Evolutionary conservation across 495 filamentous ascomycete genomes (phyloP).

Genomic region (Aspergillus coremiiformis): DNA sequence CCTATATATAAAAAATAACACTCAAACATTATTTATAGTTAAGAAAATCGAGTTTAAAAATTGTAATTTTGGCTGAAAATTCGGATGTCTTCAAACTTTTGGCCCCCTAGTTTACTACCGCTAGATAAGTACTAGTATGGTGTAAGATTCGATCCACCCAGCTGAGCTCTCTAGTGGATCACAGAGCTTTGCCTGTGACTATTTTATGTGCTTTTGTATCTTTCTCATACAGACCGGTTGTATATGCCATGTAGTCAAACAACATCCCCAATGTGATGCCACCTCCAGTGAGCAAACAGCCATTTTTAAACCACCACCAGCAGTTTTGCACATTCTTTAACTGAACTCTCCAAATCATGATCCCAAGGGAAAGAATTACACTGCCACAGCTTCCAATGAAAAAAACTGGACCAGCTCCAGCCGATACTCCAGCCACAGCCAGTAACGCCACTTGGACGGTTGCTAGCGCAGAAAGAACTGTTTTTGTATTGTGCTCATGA

Average conservation of each 20-base stretch:
- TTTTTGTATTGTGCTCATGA: conserved; percentile 83
- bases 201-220: not conserved
- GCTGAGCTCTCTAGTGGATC: not conserved
- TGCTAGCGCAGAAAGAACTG: conserved; percentile 69
- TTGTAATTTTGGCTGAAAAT: no score
- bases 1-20: no score
- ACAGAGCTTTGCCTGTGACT: not conserved
- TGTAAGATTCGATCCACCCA: no score
- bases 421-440: conserved; percentile 62
- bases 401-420: conserved; percentile 76
- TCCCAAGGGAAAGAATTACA: conserved; percentile 61
- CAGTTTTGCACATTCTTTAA: conserved; percentile 78
- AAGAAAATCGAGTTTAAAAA: no score
- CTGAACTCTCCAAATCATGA: conserved; percentile 86
- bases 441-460: conserved; percentile 71
- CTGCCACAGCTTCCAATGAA: conserved; percentile 81
- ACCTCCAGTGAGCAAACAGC: conserved; percentile 61
- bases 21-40: no score
- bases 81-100: no score
- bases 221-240: conserved; percentile 24
- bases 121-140: no score
- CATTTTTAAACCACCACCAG: conserved; percentile 94
- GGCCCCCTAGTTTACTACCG: no score
- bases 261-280: conserved; percentile 55
- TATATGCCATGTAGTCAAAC: conserved; percentile 51